Conservation (phyloP, 805 yeast genomes). For the Candida succiphila region DNA sequence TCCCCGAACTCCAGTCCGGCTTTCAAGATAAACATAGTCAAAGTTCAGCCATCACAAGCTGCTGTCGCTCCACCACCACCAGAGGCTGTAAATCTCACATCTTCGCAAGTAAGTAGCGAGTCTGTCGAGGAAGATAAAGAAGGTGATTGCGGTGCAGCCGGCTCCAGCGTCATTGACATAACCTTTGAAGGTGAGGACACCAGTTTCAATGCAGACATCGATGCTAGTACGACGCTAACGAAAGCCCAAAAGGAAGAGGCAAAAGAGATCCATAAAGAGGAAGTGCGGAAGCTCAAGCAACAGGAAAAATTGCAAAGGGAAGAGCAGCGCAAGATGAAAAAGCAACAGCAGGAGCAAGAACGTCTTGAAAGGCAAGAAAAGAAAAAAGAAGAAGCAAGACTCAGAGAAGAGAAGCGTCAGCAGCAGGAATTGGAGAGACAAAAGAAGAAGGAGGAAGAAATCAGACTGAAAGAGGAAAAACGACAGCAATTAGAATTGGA, state of each 20-base stretch:
- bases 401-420: slow-evolving; percentile 13
- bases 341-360: slow-evolving; percentile 15
- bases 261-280: slow-evolving; percentile 3
- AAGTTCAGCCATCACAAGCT: too few relatives aligned
- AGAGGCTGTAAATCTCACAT: too few relatives aligned
- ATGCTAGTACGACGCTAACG: too few relatives aligned
- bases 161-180: too few relatives aligned
- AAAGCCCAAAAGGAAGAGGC: slow-evolving; percentile 2
- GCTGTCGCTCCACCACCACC: too few relatives aligned
- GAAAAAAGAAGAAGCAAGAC: slow-evolving; percentile 9
- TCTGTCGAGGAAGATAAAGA: too few relatives aligned
- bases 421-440: slow-evolving; percentile 11
- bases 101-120: too few relatives aligned
- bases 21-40: too few relatives aligned
- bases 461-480: slow-evolving; percentile 18
- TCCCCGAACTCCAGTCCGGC: too few relatives aligned
- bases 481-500: slow-evolving; percentile 21
- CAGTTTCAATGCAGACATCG: too few relatives aligned
- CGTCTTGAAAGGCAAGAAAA: slow-evolving; percentile 18
- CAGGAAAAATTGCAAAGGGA: slow-evolving; percentile 10
- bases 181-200: too few relatives aligned
- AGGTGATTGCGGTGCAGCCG: too few relatives aligned
- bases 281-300: background rate
- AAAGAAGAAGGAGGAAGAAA: slow-evolving; percentile 18
- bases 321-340: slow-evolving; percentile 19